Conservation (phyloP, 805 yeast genomes). For the Lipomyces sp. region DNA sequence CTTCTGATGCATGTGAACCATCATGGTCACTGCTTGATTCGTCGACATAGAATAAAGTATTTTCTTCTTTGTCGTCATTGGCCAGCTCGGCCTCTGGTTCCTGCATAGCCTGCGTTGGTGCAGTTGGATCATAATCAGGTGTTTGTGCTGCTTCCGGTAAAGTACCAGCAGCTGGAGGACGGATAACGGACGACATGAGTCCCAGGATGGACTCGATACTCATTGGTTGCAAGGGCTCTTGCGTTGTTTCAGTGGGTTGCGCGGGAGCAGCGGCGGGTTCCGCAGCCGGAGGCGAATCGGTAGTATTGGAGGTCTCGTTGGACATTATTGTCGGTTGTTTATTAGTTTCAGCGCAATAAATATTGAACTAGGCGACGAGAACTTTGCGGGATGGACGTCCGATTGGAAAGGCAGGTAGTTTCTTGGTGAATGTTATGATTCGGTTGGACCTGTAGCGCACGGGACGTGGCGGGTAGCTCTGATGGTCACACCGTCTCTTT, state of each 20-base stretch:
- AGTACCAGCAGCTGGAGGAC: not conserved
- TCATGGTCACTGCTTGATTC: not conserved
- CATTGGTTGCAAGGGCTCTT: not conserved
- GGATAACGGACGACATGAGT: not conserved
- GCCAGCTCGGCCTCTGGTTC: not conserved
- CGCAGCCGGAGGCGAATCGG: too few relatives aligned
- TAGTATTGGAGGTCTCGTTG: too few relatives aligned
- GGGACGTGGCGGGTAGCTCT: too few relatives aligned
- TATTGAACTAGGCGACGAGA: too few relatives aligned
- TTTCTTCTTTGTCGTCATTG: not conserved
- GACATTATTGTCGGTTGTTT: too few relatives aligned
- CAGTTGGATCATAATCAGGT: not conserved
- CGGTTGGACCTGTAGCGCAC: too few relatives aligned
- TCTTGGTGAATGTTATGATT: too few relatives aligned
- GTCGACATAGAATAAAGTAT: not conserved
- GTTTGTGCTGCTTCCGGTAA: not conserved
- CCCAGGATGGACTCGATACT: conserved; percentile 4
- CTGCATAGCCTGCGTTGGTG: not conserved
- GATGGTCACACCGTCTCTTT: too few relatives aligned
- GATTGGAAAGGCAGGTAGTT: too few relatives aligned
- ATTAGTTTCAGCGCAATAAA: too few relatives aligned
- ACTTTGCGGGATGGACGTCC: too few relatives aligned
- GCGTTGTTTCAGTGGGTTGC: not conserved
- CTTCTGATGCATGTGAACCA: not conserved
- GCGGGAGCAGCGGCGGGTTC: not conserved